A percentile compares a stretch with the other conserved stretches of the same genome.
Evolutionary conservation across 805 yeast genomes (phyloP).

Genomic region (Saturnispora bothae): DNA sequence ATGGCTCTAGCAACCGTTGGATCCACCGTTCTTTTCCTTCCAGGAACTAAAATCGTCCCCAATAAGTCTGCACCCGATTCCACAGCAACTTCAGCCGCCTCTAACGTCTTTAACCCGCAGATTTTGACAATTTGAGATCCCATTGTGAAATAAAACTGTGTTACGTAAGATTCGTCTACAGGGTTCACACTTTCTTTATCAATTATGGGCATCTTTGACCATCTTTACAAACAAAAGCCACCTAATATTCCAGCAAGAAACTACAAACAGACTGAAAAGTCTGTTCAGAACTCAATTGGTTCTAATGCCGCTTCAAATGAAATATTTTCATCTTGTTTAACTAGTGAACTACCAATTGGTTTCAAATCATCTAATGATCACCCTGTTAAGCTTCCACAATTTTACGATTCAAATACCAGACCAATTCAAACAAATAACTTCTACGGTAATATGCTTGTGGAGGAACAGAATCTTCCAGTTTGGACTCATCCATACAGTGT

Average conservation of each 20-base stretch:
- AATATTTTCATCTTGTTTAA: slow-evolving; percentile 15
- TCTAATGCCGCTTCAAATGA: slow-evolving; percentile 3
- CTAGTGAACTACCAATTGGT: slow-evolving; percentile 15
- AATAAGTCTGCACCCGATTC: slow-evolving; percentile 62
- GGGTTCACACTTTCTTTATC: too few relatives aligned
- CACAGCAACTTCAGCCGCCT: slow-evolving; percentile 64
- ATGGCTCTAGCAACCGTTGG: slow-evolving; percentile 37
- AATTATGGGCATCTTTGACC: not conserved
- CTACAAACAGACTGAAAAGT: too few relatives aligned
- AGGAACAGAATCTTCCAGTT: slow-evolving; percentile 53
- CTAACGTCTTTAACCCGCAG: slow-evolving; percentile 66
- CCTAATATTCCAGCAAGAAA: slow-evolving; percentile 22
- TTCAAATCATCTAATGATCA: slow-evolving; percentile 48
- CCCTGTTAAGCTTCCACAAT: slow-evolving; percentile 52
- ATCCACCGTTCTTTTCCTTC: slow-evolving; percentile 59
- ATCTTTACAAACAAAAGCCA: slow-evolving; percentile 1
- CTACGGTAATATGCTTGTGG: slow-evolving; percentile 62
- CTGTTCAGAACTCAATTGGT: not conserved
- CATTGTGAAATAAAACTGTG: too few relatives aligned
- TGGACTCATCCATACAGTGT: slow-evolving; percentile 80
- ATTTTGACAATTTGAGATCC: slow-evolving; percentile 51
- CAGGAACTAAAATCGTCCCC: slow-evolving; percentile 85
- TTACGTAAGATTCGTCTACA: too few relatives aligned
- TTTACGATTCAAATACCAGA: slow-evolving; percentile 31
- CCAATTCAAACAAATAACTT: slow-evolving; percentile 66